Evolutionary conservation across 768 basidiomycete species (phyloP), one percentile per base, ranked within the genome.

Genomic region (Obba rivulosa): DNA sequence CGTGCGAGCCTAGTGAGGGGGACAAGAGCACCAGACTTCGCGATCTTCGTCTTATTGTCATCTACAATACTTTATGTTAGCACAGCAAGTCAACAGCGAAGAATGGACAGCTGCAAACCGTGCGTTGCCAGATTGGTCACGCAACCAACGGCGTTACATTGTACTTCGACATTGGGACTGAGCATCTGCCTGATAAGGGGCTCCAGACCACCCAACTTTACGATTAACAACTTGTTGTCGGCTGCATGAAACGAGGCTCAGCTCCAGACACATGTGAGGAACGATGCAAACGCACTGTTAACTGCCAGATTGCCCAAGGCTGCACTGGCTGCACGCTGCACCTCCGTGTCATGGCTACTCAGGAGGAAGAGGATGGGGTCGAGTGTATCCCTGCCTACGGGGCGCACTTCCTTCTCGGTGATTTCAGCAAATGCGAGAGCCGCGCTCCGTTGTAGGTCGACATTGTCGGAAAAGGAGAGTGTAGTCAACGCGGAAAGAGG

Each of bases 41-140:
- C 96, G 48, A 99, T 99, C 78, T 95, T 96, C 43, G 92, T 96
- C 78, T 99, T 99, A 78, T 99, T 99, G 66, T 99, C 96, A 61
- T 99, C 94, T 96, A 54, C 13, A 56, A 45, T 31, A 13, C 13
- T 16, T 7, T 16, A 5, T 39, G 50, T 45, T 54, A 21, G 43
- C 8, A 18, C 35, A 10, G 18, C 36, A 34, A 10, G 35, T 8
- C 10, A 22, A 9, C 9, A 25, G 9, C 7, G 41, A 16, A 44
- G 18, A 20, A 22, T 10, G 16, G 34, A 28, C 7, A 41, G 24
- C 4, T 48, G 41, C 34, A n/a, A 35, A 95, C 94, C 95, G 69
- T 98, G 95, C 1, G 95, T 99, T 13, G 96, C 96, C 38, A 99
- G 78, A 65, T 99, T 99, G 16, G 96, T 99, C 43, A 99, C 92